Base-by-base conservation (phyloP, 371 early-diverging fungal genomes). In the Mortierella sp. region DNA sequence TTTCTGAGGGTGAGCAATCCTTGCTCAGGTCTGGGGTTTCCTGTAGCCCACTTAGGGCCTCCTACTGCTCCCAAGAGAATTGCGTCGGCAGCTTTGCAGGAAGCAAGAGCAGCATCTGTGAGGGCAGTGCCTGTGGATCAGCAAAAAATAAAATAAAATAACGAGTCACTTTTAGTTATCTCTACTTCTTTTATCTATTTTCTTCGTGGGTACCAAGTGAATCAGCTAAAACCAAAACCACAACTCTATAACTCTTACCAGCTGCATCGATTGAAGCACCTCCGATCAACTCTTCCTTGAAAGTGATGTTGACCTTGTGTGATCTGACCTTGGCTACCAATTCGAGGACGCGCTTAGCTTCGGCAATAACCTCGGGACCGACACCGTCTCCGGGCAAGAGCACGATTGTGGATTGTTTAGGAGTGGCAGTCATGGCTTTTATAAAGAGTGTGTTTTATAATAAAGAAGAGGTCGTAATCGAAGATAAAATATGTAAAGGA, bases 51-150 rank as follows among this genome's bases (percentile, higher is more conserved):
- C 83, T 97, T 90, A 28, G 98, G 97, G 62, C 99, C 99, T 71
- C 99, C 99, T 30, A 98, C 97, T 65, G 99, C 98, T 74, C 99
- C 99, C 63, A 98, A 88, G 64, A 98, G 88, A 72, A 98, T 94
- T 35, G 97, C 99, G 69, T 94, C 89, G 12, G 98, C 95, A 20
- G 84, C 70, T 78, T 90, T 89, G 87, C 96, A 96, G 26, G 96
- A 95, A 4, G 88, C 92, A 54, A 96, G 88, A 37, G 95, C 89
- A 72, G 84, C 78, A 16, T 92, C 91, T 47, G 98, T 97, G 76
- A 96, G 89, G 57, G 98, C 96, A 26, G 88, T 89, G 68, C 96
- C 96, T 94, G 73, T 54, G 49, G 2, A 61, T 40, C 6, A 40
- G 16, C 30, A 32, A 11, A 1, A 52, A 49, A 61, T 20, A 52